Conservation (phyloP, 1,284 basidiomycete genomes). For the Cystobasidium pallidum region DNA sequence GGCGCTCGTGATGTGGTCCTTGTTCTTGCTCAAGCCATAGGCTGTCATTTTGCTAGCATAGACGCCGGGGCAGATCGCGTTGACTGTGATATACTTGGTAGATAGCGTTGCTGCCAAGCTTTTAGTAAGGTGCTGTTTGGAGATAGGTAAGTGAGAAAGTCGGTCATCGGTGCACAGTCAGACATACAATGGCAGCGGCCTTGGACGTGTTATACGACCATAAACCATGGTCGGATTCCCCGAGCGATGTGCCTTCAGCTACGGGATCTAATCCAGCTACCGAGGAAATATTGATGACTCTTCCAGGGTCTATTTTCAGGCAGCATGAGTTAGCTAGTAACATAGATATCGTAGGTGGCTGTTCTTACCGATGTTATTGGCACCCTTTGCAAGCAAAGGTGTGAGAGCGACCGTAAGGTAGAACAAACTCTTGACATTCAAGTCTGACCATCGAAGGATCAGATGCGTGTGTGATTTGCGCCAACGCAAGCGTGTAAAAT, state of each 20-base stretch:
- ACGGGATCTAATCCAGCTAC: slow-evolving; percentile 66
- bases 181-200: slow-evolving; percentile 43
- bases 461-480: too few relatives aligned
- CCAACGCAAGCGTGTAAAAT: too few relatives aligned
- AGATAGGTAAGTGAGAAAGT: background rate
- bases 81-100: slow-evolving; percentile 72
- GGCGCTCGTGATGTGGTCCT: slow-evolving; percentile 58
- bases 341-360: too few relatives aligned
- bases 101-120: slow-evolving; percentile 71
- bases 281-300: slow-evolving; percentile 81
- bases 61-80: slow-evolving; percentile 80
- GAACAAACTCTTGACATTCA: slow-evolving; percentile 79
- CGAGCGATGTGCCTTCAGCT: slow-evolving; percentile 60
- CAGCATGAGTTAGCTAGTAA: background rate
- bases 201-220: slow-evolving; percentile 60
- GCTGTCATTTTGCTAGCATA: slow-evolving; percentile 88
- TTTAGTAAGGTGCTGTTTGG: slow-evolving; percentile 67
- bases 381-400: slow-evolving; percentile 68
- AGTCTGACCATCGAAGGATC: background rate
- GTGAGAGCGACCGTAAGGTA: slow-evolving; percentile 67
- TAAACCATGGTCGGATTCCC: slow-evolving; percentile 67
- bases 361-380: slow-evolving; percentile 59
- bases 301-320: slow-evolving; percentile 64
- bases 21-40: slow-evolving; percentile 67
- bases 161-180: background rate